Conservation (phyloP, 2,329 filamentous ascomycete genomes). For the Aureobasidium sp. region DNA sequence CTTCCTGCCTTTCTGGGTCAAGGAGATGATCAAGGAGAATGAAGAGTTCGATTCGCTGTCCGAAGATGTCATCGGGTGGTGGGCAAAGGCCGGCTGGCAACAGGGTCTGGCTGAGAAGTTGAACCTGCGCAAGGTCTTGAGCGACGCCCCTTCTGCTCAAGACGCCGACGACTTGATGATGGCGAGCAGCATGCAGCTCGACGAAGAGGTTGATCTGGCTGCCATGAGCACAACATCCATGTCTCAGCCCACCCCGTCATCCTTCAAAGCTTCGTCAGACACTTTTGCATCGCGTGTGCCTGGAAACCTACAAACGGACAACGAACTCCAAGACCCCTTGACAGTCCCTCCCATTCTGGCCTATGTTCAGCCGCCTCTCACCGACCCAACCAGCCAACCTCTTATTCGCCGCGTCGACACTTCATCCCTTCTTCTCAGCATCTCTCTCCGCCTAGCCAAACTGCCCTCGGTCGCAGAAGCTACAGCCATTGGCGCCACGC, state of each 20-base stretch:
- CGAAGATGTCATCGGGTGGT: constrained; percentile 89
- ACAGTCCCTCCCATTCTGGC: constrained; percentile 66
- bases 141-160: constrained; percentile 26
- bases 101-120: constrained; percentile 70
- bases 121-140: constrained; percentile 58
- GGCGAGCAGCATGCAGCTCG: constrained; percentile 16
- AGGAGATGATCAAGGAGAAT: constrained; percentile 73
- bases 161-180: constrained; percentile 22
- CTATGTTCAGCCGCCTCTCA: constrained; percentile 61
- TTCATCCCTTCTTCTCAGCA: constrained; percentile 66
- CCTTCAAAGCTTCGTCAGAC: not conserved
- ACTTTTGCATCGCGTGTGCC: constrained; percentile 15
- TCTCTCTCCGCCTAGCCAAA: constrained; percentile 82
- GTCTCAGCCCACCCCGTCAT: constrained; percentile 8
- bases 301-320: constrained; percentile 10
- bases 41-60: constrained; percentile 78
- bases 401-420: constrained; percentile 86
- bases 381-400: constrained; percentile 31
- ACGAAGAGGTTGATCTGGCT: constrained; percentile 19
- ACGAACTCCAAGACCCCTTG: constrained; percentile 23
- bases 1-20: constrained; percentile 83
- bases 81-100: constrained; percentile 93
- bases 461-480: constrained; percentile 62
- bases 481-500: constrained; percentile 33
- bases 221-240: constrained; percentile 15